Conservation (phyloP, 768 basidiomycete genomes). For the Suillus variegatus region DNA sequence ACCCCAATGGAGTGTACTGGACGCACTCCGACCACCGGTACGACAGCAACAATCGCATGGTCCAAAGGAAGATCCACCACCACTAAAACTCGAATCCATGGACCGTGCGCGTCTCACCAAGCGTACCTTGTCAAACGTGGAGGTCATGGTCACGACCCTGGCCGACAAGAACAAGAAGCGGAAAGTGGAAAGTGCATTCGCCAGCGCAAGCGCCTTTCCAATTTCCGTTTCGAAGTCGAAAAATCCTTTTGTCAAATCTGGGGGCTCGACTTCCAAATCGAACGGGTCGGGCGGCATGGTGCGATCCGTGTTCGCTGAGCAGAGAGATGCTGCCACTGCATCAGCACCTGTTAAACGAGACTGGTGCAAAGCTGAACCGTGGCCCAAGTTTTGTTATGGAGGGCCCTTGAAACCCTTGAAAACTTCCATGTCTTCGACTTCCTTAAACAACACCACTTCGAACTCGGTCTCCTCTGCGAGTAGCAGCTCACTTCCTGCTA, state of each 20-base stretch:
- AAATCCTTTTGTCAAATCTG: conserved; percentile 25
- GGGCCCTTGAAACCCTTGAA: background rate
- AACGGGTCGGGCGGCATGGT: background rate
- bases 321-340: background rate
- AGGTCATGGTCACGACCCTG: conserved; percentile 22
- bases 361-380: background rate
- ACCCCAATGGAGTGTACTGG: conserved; percentile 25
- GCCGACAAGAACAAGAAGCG: conserved; percentile 17
- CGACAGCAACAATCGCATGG: background rate
- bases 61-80: background rate
- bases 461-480: background rate
- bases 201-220: conserved; percentile 9
- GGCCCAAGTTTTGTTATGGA: background rate
- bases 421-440: too few relatives aligned
- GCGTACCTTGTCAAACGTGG: conserved; percentile 21
- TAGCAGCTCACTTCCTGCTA: background rate
- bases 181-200: conserved; percentile 24
- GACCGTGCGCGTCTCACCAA: conserved; percentile 29
- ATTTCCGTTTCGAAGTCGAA: conserved; percentile 8
- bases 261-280: background rate
- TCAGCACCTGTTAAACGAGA: background rate
- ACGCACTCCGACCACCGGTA: background rate
- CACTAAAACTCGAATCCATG: conserved; percentile 13
- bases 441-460: background rate
- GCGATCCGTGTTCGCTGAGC: conserved; percentile 19